Evolutionary conservation across 23 red algal species (phyloP).

Genomic region (Chondrus crispus): DNA sequence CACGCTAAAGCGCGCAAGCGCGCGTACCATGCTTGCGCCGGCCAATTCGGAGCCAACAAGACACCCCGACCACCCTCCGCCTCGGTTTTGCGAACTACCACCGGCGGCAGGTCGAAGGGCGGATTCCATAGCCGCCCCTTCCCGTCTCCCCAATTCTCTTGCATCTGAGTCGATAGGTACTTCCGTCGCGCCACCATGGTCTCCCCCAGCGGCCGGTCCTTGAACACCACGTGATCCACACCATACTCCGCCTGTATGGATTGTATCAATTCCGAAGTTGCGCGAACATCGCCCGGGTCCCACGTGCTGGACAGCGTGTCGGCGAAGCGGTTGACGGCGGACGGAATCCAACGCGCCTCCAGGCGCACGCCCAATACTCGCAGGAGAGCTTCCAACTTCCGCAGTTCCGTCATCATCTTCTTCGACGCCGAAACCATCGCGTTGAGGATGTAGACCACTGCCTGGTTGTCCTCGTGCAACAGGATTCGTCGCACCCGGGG

Average conservation of each 20-base stretch:
- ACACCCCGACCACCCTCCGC: background rate
- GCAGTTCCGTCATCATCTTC: conserved; percentile 31
- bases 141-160: background rate
- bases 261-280: background rate
- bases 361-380: background rate
- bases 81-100: background rate
- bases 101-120: background rate
- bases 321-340: conserved; percentile 18
- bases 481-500: background rate
- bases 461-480: conserved; percentile 26
- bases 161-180: background rate
- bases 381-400: background rate
- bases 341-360: conserved; percentile 15
- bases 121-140: background rate
- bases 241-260: background rate
- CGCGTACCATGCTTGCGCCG: conserved; percentile 21
- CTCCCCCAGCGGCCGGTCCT: background rate
- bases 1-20: background rate
- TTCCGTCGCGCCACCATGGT: background rate
- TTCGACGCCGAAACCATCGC: conserved; percentile 10
- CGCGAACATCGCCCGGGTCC: background rate
- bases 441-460: background rate
- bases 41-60: conserved; percentile 10
- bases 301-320: background rate
- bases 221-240: background rate